These are phyloP conservation scores for Botrytis squamosa DNA, from an alignment of 2,329 filamentous ascomycete genomes.

Conservation along the genomic window DNA sequence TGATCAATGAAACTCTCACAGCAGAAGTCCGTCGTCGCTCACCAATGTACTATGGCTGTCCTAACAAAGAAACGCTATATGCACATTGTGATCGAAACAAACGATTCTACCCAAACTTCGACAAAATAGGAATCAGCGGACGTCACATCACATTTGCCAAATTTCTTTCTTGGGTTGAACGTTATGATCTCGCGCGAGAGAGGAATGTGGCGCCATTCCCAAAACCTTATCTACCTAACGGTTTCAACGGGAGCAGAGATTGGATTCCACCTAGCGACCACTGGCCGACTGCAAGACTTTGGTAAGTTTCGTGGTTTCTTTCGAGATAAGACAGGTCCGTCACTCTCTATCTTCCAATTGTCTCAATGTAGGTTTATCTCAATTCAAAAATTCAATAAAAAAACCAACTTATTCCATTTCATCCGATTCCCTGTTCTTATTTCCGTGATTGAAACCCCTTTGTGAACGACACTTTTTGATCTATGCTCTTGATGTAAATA, in stretches of 20 bases:
- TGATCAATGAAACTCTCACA: background rate
- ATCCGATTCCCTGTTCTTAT: no score
- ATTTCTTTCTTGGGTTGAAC: background rate
- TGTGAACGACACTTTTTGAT: background rate
- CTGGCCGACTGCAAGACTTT: background rate
- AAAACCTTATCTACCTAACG: background rate
- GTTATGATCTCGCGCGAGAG: background rate
- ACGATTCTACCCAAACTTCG: constrained; percentile 5
- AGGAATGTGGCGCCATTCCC: background rate
- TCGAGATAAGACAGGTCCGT: no score
- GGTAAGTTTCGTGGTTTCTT: background rate
- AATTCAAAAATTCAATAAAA: background rate
- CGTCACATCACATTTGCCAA: background rate
- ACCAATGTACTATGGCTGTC: constrained; percentile 15
- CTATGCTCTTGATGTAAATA: background rate
- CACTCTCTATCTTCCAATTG: background rate
- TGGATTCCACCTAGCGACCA: background rate
- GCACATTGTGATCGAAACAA: constrained; percentile 1
- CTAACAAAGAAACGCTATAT: background rate
- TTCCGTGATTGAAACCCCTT: background rate
- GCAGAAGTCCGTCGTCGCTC: background rate
- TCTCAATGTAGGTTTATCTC: background rate
- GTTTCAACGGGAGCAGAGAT: background rate
- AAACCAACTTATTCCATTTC: background rate
- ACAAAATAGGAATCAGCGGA: background rate